These are phyloP conservation scores for Rhynchosporium graminicola DNA, from an alignment of 2,329 filamentous ascomycete species.

Conservation along the genomic window DNA sequence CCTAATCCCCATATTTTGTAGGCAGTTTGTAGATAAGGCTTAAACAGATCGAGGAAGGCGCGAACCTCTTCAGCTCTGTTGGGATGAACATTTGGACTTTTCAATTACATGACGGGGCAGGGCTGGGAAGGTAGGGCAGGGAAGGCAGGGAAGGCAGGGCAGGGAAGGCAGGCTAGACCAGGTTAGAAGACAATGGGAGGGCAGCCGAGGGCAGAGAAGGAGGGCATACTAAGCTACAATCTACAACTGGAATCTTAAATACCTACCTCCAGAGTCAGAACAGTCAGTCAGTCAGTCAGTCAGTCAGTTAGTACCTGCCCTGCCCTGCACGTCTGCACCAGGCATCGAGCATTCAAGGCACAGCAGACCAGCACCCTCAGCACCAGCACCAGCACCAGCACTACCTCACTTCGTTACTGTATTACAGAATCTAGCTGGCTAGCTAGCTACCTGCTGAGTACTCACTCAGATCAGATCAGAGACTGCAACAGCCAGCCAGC, in stretches of 20 bases:
- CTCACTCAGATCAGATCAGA: too few species aligned
- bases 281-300: too few species aligned
- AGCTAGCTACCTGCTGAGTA: too few species aligned
- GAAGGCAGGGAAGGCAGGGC: background rate
- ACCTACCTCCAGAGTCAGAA: too few species aligned
- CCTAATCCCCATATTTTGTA: conserved; percentile 6
- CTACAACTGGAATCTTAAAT: too few species aligned
- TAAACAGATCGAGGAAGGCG: conserved; percentile 14
- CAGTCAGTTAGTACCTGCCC: too few species aligned
- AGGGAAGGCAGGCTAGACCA: background rate
- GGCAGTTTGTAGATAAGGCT: background rate
- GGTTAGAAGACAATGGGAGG: background rate
- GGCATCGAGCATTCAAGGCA: conserved; percentile 12
- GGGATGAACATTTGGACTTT: conserved; percentile 3
- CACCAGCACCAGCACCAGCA: background rate
- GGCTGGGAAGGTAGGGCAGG: background rate
- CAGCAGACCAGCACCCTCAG: background rate
- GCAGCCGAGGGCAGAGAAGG: background rate
- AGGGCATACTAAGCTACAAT: too few species aligned
- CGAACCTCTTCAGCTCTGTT: conserved; percentile 5
- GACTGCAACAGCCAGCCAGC: too few species aligned
- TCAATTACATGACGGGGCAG: background rate
- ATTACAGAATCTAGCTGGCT: background rate
- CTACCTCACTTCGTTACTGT: background rate
- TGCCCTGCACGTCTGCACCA: background rate